Evolutionary conservation across 1,139 yeast genomes (phyloP).

Genomic region (Saccharomycopsis hybrid): DNA sequence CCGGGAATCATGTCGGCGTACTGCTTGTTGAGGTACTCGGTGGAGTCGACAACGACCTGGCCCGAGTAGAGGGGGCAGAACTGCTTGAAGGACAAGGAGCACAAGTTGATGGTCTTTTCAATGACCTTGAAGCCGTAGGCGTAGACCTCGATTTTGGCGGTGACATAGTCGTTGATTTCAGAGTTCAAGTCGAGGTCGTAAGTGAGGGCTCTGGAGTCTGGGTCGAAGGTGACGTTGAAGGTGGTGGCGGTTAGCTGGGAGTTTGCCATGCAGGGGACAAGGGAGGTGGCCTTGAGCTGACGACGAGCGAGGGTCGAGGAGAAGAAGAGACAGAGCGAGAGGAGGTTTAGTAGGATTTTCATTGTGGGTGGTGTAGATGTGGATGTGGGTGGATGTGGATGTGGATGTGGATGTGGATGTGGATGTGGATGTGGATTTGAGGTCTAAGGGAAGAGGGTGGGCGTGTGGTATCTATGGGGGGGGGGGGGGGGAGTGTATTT

Average conservation of each 20-base stretch:
- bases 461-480: too few relatives aligned
- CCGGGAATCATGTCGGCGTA: constrained; percentile 55
- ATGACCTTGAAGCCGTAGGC: constrained; percentile 72
- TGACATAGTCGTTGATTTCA: constrained; percentile 49
- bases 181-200: constrained; percentile 59
- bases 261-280: constrained; percentile 68
- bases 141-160: constrained; percentile 57
- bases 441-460: too few relatives aligned
- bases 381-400: too few relatives aligned
- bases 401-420: too few relatives aligned
- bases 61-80: constrained; percentile 77
- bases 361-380: too few relatives aligned
- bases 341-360: too few relatives aligned
- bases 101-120: constrained; percentile 45
- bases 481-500: too few relatives aligned
- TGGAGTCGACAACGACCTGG: constrained; percentile 56
- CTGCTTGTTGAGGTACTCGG: constrained; percentile 44
- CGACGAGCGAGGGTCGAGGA: constrained; percentile 7
- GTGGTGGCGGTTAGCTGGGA: constrained; percentile 59
- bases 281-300: constrained; percentile 40
- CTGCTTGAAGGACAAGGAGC: constrained; percentile 60
- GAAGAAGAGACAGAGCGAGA: constrained; percentile 1
- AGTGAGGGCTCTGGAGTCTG: constrained; percentile 53
- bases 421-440: too few relatives aligned
- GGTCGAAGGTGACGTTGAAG: constrained; percentile 62